Evolutionary conservation across 257 asterid species (phyloP), one percentile per base, ranked within the genome.

Genomic region (Dorcoceras hygrometricum): DNA sequence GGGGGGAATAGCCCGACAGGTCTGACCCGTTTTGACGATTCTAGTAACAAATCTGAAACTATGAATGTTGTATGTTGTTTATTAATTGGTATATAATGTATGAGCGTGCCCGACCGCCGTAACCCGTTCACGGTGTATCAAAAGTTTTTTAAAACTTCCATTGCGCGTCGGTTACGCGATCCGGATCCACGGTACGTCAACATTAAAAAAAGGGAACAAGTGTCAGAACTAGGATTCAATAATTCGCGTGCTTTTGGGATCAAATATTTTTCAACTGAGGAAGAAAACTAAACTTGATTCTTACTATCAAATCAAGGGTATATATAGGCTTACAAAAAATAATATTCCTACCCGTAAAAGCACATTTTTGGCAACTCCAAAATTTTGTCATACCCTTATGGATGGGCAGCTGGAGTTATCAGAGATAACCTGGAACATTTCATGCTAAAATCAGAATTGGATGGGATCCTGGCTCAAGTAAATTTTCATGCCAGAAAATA

Each of bases 371-470:
- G 18, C 16, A 19, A 39, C 50, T 39, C 26, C 71, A 59, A 54
- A 28, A 14, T 39, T 54, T 6, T 23, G 54, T 54, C 22, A n/a
- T 4, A 4, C 18, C 18, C 54, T 16, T 46, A 5, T 46, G 54
- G 54, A 16, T 4, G 22, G 25, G 82, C 86, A 84, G 79, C 73
- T 65, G 27, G 78, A 59, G n/a, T 62, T 71, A 73, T 78, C 80
- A 18, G 90, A 79, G 20, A 84, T 76, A 69, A 82, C 91, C 91
- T 87, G 91, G 54, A 77, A 79, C 28, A 59, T 26, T 24, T 4
- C 58, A 56, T 4, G 60, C 16, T 24, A 27, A 24, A 39, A 25
- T 46, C 23, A 56, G 19, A 22, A 43, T 28, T 34, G 18, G 6
- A 48, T n/a, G 29, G 48, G 32, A 63, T 62, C 54, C 19, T 7